Conservation (phyloP, 1,284 basidiomycete genomes). For the Sporisorium graminicola region DNA sequence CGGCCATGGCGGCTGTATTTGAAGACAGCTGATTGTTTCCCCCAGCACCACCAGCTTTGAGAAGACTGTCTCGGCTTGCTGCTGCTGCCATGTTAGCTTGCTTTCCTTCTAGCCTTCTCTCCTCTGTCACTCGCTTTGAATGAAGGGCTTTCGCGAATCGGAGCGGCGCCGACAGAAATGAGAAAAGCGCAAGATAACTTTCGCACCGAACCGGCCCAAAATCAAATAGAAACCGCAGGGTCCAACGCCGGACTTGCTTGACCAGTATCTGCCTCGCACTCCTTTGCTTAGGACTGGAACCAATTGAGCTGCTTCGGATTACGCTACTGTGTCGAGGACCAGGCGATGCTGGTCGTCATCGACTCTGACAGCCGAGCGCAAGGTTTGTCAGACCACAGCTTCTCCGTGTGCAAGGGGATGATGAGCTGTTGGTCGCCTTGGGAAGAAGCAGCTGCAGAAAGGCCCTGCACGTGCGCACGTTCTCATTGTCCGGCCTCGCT, state of each 20-base stretch:
- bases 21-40: no score
- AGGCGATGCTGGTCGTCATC: no score
- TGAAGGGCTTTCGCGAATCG: neutral
- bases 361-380: no score
- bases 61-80: no score
- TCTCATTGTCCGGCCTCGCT: constrained; percentile 9
- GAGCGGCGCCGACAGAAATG: neutral
- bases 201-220: neutral
- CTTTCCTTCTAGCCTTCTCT: no score
- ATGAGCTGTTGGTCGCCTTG: neutral
- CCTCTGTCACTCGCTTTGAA: no score
- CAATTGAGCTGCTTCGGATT: neutral
- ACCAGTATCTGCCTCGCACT: neutral
- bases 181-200: neutral
- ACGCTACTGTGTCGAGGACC: no score
- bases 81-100: no score
- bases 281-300: neutral
- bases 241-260: neutral
- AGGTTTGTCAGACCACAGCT: no score
- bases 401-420: neutral
- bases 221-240: neutral
- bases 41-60: no score
- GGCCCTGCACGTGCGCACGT: constrained; percentile 38
- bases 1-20: no score
- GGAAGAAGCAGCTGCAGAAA: neutral